phyloP scores from a whole-genome alignment of 2,329 filamentous ascomycete species.

The Akanthomyces muscarius region DNA sequence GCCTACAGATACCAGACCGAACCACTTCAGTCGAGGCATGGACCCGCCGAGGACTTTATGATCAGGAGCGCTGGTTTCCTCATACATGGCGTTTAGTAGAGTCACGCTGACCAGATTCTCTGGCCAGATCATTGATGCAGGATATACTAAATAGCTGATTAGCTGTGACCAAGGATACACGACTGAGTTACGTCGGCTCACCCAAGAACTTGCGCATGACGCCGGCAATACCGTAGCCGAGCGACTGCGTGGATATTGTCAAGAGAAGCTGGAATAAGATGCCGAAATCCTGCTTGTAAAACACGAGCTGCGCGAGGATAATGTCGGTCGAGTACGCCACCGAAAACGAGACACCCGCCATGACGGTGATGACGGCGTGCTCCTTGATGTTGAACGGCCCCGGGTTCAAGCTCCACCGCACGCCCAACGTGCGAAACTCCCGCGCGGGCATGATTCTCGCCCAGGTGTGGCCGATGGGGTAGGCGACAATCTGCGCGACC shows the following conservation, averaged over 20 bases:
- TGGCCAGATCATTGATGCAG: slow-evolving; percentile 73
- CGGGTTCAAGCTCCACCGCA: slow-evolving; percentile 57
- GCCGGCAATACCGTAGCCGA: slow-evolving; percentile 66
- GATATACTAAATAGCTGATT: slow-evolving; percentile 44
- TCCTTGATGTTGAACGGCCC: slow-evolving; percentile 69
- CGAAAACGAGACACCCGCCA: slow-evolving; percentile 67
- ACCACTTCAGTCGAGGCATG: slow-evolving; percentile 64
- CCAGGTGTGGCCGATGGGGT: slow-evolving; percentile 60
- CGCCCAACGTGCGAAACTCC: slow-evolving; percentile 49
- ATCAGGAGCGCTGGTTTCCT: slow-evolving; percentile 48
- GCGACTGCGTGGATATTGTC: slow-evolving; percentile 63
- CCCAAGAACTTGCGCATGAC: slow-evolving; percentile 62
- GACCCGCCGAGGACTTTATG: slow-evolving; percentile 56
- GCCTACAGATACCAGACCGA: slow-evolving; percentile 51
- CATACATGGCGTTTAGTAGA: slow-evolving; percentile 70
- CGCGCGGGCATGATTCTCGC: slow-evolving; percentile 49
- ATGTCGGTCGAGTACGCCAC: slow-evolving; percentile 72
- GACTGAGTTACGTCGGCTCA: slow-evolving; percentile 28
- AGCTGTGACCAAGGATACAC: neutral
- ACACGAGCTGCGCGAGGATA: slow-evolving; percentile 65
- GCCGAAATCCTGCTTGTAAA: slow-evolving; percentile 68
- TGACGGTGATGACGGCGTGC: slow-evolving; percentile 63
- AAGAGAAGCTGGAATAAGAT: slow-evolving; percentile 63
- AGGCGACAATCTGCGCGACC: slow-evolving; percentile 61
- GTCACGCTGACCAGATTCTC: slow-evolving; percentile 62